Evolutionary conservation across 2,329 filamentous ascomycete genomes (phyloP).

Genomic region (Penicillium sp.): DNA sequence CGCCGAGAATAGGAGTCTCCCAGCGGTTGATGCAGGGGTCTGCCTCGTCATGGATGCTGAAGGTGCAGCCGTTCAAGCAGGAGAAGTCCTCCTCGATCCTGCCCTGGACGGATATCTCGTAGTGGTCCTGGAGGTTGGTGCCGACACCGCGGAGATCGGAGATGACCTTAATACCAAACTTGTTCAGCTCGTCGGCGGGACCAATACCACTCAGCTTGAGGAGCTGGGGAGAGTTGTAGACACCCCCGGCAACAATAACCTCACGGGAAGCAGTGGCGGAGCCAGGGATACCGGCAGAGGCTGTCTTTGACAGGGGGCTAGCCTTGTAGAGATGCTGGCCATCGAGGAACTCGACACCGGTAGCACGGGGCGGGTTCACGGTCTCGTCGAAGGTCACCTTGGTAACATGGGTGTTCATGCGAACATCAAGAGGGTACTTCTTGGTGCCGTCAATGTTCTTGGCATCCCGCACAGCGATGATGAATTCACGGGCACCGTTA

Average conservation of each 20-base stretch:
- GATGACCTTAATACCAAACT: slow-evolving; percentile 61
- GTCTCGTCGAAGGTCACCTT: slow-evolving; percentile 53
- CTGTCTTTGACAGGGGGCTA: slow-evolving; percentile 44
- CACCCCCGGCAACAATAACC: slow-evolving; percentile 58
- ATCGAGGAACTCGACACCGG: slow-evolving; percentile 58
- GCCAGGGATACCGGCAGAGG: slow-evolving; percentile 44
- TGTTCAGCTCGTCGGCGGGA: slow-evolving; percentile 58
- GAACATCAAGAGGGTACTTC: slow-evolving; percentile 63
- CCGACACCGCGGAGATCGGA: slow-evolving; percentile 67
- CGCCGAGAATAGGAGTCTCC: slow-evolving; percentile 45
- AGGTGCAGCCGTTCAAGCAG: slow-evolving; percentile 43
- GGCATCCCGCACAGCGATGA: slow-evolving; percentile 36
- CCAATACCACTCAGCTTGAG: slow-evolving; percentile 71
- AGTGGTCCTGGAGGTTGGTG: slow-evolving; percentile 67
- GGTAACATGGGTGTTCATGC: slow-evolving; percentile 55
- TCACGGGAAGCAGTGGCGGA: slow-evolving; percentile 52
- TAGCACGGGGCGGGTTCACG: slow-evolving; percentile 49
- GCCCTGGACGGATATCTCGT: slow-evolving; percentile 35
- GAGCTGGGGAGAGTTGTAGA: slow-evolving; percentile 69
- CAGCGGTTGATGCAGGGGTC: slow-evolving; percentile 55
- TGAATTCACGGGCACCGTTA: slow-evolving; percentile 51
- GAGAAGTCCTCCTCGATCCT: slow-evolving; percentile 51
- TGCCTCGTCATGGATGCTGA: slow-evolving; percentile 25
- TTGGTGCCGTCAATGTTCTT: slow-evolving; percentile 33
- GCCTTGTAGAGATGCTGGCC: slow-evolving; percentile 57